A percentile compares a stretch with the other conserved stretches of the same genome.
phyloP scores from a whole-genome alignment of 805 yeast species.

The Starmerella stigmatis region DNA sequence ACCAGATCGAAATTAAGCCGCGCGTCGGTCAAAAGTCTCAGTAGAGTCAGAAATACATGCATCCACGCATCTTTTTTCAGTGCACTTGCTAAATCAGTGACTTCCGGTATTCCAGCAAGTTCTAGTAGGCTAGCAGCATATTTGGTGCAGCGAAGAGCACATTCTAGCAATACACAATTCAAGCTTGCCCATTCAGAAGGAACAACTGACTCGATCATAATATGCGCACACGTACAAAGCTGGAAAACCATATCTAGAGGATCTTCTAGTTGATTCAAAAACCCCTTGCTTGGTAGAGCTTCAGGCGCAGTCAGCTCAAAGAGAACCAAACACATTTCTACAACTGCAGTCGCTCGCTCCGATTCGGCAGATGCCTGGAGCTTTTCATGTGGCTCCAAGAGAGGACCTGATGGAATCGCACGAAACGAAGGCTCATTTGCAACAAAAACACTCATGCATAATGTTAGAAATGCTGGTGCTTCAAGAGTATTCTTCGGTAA shows the following conservation, averaged over 20 bases:
- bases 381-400: background rate
- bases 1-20: background rate
- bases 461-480: background rate
- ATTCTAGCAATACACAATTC: background rate
- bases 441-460: background rate
- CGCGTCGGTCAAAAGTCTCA: background rate
- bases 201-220: background rate
- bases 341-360: background rate
- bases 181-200: constrained; percentile 2
- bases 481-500: background rate
- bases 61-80: background rate
- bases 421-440: background rate
- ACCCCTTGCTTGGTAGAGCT: background rate
- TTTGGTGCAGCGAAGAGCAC: background rate
- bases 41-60: background rate
- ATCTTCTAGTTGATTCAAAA: background rate
- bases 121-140: background rate
- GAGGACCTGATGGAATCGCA: background rate
- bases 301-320: background rate
- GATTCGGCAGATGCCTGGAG: background rate
- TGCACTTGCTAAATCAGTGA: background rate
- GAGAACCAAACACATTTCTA: background rate
- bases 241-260: background rate
- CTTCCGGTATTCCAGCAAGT: background rate
- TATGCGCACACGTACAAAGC: background rate